Evolutionary conservation across 352 stramenopile species (phyloP).

Genomic region (Phytophthora europaea): DNA sequence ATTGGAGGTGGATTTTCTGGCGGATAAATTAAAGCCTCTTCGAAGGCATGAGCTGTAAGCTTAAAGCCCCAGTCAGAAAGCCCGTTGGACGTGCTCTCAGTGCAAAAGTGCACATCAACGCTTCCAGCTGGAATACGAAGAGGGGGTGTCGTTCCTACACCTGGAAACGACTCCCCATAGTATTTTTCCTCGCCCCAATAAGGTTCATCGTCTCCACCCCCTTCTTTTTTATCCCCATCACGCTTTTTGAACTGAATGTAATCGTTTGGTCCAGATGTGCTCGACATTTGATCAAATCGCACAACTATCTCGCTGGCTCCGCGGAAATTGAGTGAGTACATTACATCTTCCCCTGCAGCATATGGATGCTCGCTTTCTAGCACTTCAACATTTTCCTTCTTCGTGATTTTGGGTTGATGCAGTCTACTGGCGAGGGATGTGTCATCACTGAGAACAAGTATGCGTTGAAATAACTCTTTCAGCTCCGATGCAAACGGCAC

Average conservation of each 20-base stretch:
- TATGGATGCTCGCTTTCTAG: constrained; percentile 87
- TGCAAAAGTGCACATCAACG: constrained; percentile 83
- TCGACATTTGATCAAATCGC: constrained; percentile 82
- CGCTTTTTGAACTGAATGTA: constrained; percentile 85
- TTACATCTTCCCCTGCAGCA: constrained; percentile 63
- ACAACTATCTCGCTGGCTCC: constrained; percentile 80
- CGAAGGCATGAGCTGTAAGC: constrained; percentile 73
- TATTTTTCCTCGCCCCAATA: constrained; percentile 86
- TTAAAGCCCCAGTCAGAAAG: constrained; percentile 87
- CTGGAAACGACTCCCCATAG: constrained; percentile 75
- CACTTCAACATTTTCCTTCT: constrained; percentile 81
- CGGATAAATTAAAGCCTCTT: constrained; percentile 59
- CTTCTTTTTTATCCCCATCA: constrained; percentile 27
- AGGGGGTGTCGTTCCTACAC: constrained; percentile 58
- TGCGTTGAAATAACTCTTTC: constrained; percentile 34
- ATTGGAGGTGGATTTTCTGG: constrained; percentile 66
- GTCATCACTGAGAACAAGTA: constrained; percentile 37
- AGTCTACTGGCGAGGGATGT: background rate
- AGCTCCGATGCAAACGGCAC: constrained; percentile 41
- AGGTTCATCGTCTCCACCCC: constrained; percentile 25
- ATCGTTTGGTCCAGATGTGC: constrained; percentile 77
- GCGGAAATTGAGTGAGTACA: constrained; percentile 71
- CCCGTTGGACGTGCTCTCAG: constrained; percentile 52
- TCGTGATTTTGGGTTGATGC: constrained; percentile 59
- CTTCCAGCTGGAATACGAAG: constrained; percentile 70